Percentiles rank a stretch among this genome's conserved stretches.
Conservation (phyloP, 2,329 filamentous ascomycete species). For the Pseudogymnoascus sp. region DNA sequence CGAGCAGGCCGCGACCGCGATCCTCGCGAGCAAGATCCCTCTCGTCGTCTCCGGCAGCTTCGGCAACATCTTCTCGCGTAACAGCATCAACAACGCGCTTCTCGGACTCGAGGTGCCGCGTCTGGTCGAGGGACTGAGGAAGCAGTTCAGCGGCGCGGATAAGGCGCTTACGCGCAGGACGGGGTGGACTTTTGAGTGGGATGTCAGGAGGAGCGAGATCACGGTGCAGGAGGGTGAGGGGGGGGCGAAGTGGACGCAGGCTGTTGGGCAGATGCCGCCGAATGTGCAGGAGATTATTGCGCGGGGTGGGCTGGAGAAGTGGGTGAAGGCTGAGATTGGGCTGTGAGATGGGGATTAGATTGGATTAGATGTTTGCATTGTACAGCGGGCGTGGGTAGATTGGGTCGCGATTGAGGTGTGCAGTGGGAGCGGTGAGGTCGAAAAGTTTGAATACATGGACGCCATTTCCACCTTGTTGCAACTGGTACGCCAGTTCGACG, state of each 20-base stretch:
- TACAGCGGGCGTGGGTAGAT: not conserved
- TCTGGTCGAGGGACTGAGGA: slow-evolving; percentile 57
- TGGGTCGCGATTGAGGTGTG: not conserved
- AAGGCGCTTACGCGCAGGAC: slow-evolving; percentile 63
- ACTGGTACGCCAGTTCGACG: slow-evolving; percentile 1
- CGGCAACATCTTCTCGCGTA: slow-evolving; percentile 73
- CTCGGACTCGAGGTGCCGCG: slow-evolving; percentile 63
- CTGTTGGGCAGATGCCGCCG: slow-evolving; percentile 72
- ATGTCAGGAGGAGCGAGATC: slow-evolving; percentile 64
- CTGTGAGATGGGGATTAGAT: not conserved
- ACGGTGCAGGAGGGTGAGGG: slow-evolving; percentile 60
- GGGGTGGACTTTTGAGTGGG: slow-evolving; percentile 78
- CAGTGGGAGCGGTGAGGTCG: not conserved
- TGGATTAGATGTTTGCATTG: not conserved
- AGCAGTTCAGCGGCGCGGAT: slow-evolving; percentile 43
- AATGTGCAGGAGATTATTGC: slow-evolving; percentile 85
- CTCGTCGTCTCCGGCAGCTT: slow-evolving; percentile 76
- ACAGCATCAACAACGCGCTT: slow-evolving; percentile 72
- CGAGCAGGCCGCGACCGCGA: slow-evolving; percentile 83
- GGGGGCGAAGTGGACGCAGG: slow-evolving; percentile 65
- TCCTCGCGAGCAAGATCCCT: slow-evolving; percentile 71
- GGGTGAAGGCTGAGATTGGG: slow-evolving; percentile 66
- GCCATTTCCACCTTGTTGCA: not conserved
- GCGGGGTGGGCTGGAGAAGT: slow-evolving; percentile 68
- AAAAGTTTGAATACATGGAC: not conserved